Base-by-base conservation (phyloP, 495 filamentous ascomycete species). In the Evernia prunastri region DNA sequence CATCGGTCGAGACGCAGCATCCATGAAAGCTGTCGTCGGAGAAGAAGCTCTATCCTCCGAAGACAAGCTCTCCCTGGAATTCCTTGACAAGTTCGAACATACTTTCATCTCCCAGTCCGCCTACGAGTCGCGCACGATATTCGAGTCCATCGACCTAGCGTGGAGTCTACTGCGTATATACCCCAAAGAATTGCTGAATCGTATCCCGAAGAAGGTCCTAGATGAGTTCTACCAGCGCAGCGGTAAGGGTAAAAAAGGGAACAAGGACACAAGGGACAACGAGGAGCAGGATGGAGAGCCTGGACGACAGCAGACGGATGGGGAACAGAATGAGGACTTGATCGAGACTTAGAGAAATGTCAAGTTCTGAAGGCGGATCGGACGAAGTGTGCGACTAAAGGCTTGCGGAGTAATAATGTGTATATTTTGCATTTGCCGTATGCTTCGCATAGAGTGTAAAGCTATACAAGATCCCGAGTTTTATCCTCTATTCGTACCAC, bases 11-110 rank as follows among this genome's bases (percentile, higher is more conserved):
- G 94, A 99, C 73, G 94, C 64, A 81, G 95, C 94, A 49, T 87
- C 91, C 75, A 99, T 99, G 94, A 99, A 99, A 80, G 94, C 94
- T 60, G 94, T 99, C 73, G 95, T 99, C 64, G 94, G 94, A 74
- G 94, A 99, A 75, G 94, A 99, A 74, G 94, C 94, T 43, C 79
- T 99, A 60, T 94, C 89, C 31, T 82, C 89, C 56, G 94, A 99
- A 80, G 94, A 99, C 79, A 97, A 96, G 80, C 85, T 97, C 56
- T 96, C 91, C 18, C 84, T 99, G 13, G 94, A 99, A 76, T 98
- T 99, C 82, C 80, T 99, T 64, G 95, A 97, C 67, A 96, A 96
- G 73, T 99, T 99, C 75, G 94, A 99, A 80, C 83, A 87, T 60
- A 86, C 83, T 51, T 99, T 96, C 79, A 96, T 99, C 79, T 80